Base-by-base conservation (phyloP, 768 basidiomycete species). In the Lentinula boryana region DNA sequence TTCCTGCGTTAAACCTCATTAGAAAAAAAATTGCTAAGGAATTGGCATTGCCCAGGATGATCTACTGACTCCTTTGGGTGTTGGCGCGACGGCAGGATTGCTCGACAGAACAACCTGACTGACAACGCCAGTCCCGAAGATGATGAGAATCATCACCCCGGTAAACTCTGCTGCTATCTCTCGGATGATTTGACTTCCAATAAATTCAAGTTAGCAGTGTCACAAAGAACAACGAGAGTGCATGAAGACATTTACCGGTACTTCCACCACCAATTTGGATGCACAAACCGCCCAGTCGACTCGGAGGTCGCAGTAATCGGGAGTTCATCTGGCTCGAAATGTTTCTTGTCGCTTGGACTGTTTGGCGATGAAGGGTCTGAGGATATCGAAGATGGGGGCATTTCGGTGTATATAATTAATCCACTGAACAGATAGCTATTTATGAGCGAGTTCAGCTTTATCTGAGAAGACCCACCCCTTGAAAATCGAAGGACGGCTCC, bases 101-200 rank as follows among this genome's bases (percentile, higher is more conserved):
- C 70, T 68, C 10, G 78, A 78, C 27, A 82, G 66, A 35, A 73
- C 70, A 18, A 71, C 72, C 64, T 81, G 80, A 62, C 76, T 78
- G 58, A 75, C 68, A 27, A 72, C 72, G 55, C 77, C 80, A n/a
- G 73, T 71, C 9, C 80, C 80, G 55, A 81, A 77, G 58, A 80
- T 71, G 60, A 79, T 63, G 23, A 81, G 71, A 32, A 81, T 70
- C 70, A 76, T 75, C 9, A 75, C 74, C 33, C 80, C 80, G 46
- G 80, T 62, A 63, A 81, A 80, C 63, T 80, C 77, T 49, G 75
- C 76, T 31, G 72, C 75, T 35, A 74, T 71, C 64, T 81, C 74
- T 56, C 76, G 71, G 54, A 78, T 64, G 5, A 16, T 16, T 21
- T 33, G 54, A 13, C 58, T 59, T 5, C 41, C 13, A 43, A 18